A percentile compares a stretch with the other conserved stretches of the same genome.
Evolutionary conservation across 2,329 filamentous ascomycete species (phyloP).

Genomic region (Acrocalymma vagum): DNA sequence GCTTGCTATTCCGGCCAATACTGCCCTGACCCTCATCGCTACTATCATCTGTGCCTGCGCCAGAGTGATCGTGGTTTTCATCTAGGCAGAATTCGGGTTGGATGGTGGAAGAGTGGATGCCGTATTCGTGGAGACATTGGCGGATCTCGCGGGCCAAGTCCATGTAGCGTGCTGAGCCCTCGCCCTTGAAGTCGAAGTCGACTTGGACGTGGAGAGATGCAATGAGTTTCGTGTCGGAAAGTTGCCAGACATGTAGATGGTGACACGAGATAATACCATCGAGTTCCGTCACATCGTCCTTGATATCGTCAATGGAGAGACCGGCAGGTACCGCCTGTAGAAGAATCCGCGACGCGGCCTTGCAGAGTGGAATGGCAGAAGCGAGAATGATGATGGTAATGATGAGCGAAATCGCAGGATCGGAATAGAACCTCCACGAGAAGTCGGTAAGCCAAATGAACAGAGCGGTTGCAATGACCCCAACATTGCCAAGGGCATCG

Average conservation of each 20-base stretch:
- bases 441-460: conserved; percentile 92
- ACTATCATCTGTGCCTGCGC: conserved; percentile 39
- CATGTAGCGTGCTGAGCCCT: conserved; percentile 86
- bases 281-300: conserved; percentile 86
- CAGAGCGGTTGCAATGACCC: conserved; percentile 82
- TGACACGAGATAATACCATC: conserved; percentile 90
- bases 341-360: conserved; percentile 84
- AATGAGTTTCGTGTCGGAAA: conserved; percentile 93
- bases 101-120: conserved; percentile 96
- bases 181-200: conserved; percentile 84
- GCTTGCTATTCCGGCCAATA: conserved; percentile 36
- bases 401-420: conserved; percentile 90
- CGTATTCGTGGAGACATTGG: conserved; percentile 90
- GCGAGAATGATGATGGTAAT: conserved; percentile 82
- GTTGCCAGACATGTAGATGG: conserved; percentile 97
- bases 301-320: conserved; percentile 87
- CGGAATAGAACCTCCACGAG: conserved; percentile 84
- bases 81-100: conserved; percentile 81
- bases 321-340: conserved; percentile 93
- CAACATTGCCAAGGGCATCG: conserved; percentile 85
- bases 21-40: conserved; percentile 31
- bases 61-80: conserved; percentile 52
- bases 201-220: conserved; percentile 95
- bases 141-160: conserved; percentile 82
- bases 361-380: conserved; percentile 80